Percentiles rank a stretch among this genome's conserved stretches.
Conservation (phyloP, 78 protist genomes). For the Monosiga brevicollis region DNA sequence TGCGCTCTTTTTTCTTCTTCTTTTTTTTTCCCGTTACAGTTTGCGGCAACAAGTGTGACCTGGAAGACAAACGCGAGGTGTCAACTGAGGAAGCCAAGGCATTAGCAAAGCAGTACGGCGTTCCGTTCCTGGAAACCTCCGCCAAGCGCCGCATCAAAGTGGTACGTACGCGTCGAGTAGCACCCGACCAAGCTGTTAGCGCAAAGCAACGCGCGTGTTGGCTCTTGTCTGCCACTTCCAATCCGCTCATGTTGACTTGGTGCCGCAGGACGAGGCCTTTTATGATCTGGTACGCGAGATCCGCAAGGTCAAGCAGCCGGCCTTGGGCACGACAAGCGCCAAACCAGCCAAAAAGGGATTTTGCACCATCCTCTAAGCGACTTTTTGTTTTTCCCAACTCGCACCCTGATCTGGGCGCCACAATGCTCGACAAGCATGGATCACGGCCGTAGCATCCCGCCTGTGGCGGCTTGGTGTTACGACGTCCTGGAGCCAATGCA, state of each 20-base stretch:
- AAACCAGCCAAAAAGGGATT: no score
- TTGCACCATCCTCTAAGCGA: no score
- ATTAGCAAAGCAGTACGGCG: slow-evolving; percentile 31
- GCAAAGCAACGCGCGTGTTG: no score
- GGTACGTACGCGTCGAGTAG: slow-evolving; percentile 24
- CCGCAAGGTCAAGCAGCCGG: neutral
- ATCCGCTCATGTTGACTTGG: neutral
- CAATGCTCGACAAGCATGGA: no score
- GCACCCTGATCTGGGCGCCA: no score
- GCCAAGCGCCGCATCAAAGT: slow-evolving; percentile 46
- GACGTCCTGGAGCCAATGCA: no score
- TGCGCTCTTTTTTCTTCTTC: no score
- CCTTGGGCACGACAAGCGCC: no score
- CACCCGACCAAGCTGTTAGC: neutral
- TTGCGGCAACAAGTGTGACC: slow-evolving; percentile 87
- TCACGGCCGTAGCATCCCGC: no score
- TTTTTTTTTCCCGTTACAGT: no score
- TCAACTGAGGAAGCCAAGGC: slow-evolving; percentile 32
- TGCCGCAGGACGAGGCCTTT: neutral
- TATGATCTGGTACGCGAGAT: neutral
- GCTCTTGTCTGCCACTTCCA: neutral
- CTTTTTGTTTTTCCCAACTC: no score
- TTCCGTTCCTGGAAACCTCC: slow-evolving; percentile 31
- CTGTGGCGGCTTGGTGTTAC: no score
- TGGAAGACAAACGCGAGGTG: slow-evolving; percentile 61